phyloP scores from a whole-genome alignment of 2,329 filamentous ascomycete species.

The Fusarium coffeatum region DNA sequence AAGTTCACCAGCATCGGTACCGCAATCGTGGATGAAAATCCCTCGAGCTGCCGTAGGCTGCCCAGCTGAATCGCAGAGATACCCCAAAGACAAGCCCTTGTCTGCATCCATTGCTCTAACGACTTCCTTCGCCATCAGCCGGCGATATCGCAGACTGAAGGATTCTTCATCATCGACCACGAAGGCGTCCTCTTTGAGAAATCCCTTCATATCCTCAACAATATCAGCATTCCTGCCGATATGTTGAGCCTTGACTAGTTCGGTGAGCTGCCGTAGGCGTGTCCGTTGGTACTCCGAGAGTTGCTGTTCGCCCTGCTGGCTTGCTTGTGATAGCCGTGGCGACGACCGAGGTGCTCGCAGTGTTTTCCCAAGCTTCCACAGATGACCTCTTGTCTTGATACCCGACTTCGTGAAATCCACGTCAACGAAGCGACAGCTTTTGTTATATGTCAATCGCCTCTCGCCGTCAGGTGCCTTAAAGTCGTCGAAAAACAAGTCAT shows the following conservation, averaged over 20 bases:
- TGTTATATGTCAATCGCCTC: constrained; percentile 42
- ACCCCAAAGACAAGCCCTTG: constrained; percentile 27
- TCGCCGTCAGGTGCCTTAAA: constrained; percentile 32
- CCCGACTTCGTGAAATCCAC: constrained; percentile 31
- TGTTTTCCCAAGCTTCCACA: constrained; percentile 42
- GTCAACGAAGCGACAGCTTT: constrained; percentile 42
- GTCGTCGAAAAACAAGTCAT: constrained; percentile 32
- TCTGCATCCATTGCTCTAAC: constrained; percentile 33
- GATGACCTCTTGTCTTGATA: constrained; percentile 39
- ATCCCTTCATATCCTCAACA: not conserved
- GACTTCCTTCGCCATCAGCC: constrained; percentile 35
- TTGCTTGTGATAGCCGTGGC: constrained; percentile 13
- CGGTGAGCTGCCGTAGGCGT: constrained; percentile 26
- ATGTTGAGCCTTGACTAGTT: constrained; percentile 12
- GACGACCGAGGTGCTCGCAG: constrained; percentile 32
- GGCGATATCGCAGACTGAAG: constrained; percentile 31
- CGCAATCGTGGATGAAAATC: constrained; percentile 18
- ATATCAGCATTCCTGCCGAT: not conserved
- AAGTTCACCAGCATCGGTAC: not conserved
- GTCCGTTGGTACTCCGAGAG: constrained; percentile 28
- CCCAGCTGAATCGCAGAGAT: constrained; percentile 14
- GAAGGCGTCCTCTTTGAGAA: constrained; percentile 27
- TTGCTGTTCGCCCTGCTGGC: constrained; percentile 13
- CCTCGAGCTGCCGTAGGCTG: constrained; percentile 12
- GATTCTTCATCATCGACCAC: constrained; percentile 2